phyloP scores from a whole-genome alignment of 2,329 filamentous ascomycete species.

The Dryadomyces quercivorus region DNA sequence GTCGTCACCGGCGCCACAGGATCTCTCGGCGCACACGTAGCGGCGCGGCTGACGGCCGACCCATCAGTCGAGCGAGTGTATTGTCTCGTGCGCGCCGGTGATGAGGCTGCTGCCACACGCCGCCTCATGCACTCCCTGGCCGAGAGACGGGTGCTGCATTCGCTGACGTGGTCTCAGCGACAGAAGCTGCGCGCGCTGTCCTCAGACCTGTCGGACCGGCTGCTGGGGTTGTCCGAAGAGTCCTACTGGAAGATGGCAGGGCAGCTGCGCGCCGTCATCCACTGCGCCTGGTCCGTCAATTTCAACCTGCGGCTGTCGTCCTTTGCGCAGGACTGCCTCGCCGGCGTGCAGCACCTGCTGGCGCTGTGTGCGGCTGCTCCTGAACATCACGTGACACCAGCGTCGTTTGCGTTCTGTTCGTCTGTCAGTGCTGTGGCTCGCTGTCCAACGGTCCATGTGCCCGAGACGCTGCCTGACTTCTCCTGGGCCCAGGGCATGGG shows the following conservation, averaged over 20 bases:
- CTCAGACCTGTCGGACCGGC: conserved; percentile 23
- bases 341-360: conserved; percentile 31
- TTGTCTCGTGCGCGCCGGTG: conserved; percentile 35
- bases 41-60: conserved; percentile 45
- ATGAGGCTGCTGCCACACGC: background rate
- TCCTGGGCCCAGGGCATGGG: conserved; percentile 35
- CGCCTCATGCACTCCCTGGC: background rate
- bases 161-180: conserved; percentile 1
- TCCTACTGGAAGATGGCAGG: conserved; percentile 11
- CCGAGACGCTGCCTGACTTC: conserved; percentile 17
- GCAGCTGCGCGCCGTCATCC: conserved; percentile 28
- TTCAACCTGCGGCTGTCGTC: conserved; percentile 36
- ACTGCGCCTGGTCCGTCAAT: conserved; percentile 42
- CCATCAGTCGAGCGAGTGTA: conserved; percentile 40
- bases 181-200: conserved; percentile 25
- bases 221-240: conserved; percentile 13
- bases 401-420: conserved; percentile 31
- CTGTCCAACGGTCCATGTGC: conserved; percentile 17
- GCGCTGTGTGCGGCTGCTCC: conserved; percentile 23
- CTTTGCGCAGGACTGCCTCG: conserved; percentile 33
- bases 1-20: conserved; percentile 51
- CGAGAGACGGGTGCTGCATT: background rate
- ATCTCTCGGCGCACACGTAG: conserved; percentile 48
- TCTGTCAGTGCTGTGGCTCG: conserved; percentile 29
- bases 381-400: conserved; percentile 17